Evolutionary conservation across 2,329 filamentous ascomycete genomes (phyloP), one percentile per base, ranked within the genome.

Genomic region (Mollisia scopiformis): DNA sequence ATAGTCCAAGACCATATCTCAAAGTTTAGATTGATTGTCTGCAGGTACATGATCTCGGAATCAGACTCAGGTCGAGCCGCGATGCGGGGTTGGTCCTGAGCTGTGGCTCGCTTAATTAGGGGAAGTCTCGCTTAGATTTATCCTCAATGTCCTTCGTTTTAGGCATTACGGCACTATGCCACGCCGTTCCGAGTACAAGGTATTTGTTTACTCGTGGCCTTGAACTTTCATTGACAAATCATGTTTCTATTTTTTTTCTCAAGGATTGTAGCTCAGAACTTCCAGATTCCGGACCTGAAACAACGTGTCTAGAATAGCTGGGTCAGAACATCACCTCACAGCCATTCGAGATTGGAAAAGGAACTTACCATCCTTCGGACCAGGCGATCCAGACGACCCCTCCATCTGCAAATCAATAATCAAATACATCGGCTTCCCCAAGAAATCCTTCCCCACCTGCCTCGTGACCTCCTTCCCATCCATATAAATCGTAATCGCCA

Each of bases 401-500:
- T 66, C 64, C 64, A 66, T 66, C 28, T 66, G 64, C 28, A 59
- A 59, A 51, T 66, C 64, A 16, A 64, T 57, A 8, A 66, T 62
- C 64, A 66, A 57, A 35, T 55, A 68, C 51, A 65, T 79, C 74
- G 64, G 51, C 69, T 81, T 76, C 3, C 80, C 82, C 6, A 82
- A 75, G 68, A 79, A 84, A 0, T 75, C 78, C 16, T 73, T 76
- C 1, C 82, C 84, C 43, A 78, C 76, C 68, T 86, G 83, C 2
- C 78, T 83, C 23, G 79, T 76, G 7, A 84, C 69, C 37, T 81
- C 71, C 28, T 67, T 69, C 3, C 77, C 82, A 67, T 86, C 81
- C 73, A 86, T 75, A 66, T 79, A 85, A 68, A 85, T 86, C 62
- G 78, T 81, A 0, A 80, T 77, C n/a, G 75, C 74, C 10, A 84